These are phyloP conservation scores for Clitocybe nebularis DNA, from an alignment of 1,284 basidiomycete genomes.

Conservation along the genomic window DNA sequence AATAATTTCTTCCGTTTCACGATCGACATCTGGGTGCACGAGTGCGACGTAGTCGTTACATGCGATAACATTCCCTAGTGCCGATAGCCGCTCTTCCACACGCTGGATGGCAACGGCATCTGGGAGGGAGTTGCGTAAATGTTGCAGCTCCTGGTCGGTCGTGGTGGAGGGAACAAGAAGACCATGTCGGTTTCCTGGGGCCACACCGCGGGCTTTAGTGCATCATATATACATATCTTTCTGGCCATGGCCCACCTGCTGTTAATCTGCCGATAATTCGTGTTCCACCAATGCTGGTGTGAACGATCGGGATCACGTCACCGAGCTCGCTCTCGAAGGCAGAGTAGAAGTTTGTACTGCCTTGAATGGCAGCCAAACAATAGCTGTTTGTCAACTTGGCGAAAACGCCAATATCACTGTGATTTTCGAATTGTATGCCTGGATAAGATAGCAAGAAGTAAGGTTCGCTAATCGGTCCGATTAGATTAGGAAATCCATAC, in stretches of 20 bases:
- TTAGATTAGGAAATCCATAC: slow-evolving; percentile 33
- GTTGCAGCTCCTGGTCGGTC: slow-evolving; percentile 97
- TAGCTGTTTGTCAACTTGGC: slow-evolving; percentile 95
- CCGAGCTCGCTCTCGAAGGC: slow-evolving; percentile 93
- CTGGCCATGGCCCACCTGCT: slow-evolving; percentile 54
- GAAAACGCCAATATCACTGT: slow-evolving; percentile 93
- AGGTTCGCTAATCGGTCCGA: neutral
- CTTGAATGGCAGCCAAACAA: slow-evolving; percentile 89
- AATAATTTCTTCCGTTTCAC: slow-evolving; percentile 99
- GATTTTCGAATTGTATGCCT: slow-evolving; percentile 97
- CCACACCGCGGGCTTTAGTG: neutral
- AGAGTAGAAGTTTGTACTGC: slow-evolving; percentile 97
- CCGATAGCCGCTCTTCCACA: slow-evolving; percentile 94
- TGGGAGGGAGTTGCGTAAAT: slow-evolving; percentile 95
- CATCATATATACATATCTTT: neutral
- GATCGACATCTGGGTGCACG: slow-evolving; percentile 95
- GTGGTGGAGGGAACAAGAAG: slow-evolving; percentile 94
- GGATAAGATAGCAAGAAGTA: slow-evolving; percentile 16
- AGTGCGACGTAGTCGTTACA: slow-evolving; percentile 98
- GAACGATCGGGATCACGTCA: slow-evolving; percentile 94
- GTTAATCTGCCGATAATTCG: slow-evolving; percentile 93
- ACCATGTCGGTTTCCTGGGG: slow-evolving; percentile 86
- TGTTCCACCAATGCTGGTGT: slow-evolving; percentile 94
- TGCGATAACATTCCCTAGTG: slow-evolving; percentile 97
- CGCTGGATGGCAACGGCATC: slow-evolving; percentile 91